Percentiles rank a stretch among this genome's conserved stretches.
Evolutionary conservation across 371 early-diverging fungal species (phyloP).

Genomic region (Rhizopus microsporus): DNA sequence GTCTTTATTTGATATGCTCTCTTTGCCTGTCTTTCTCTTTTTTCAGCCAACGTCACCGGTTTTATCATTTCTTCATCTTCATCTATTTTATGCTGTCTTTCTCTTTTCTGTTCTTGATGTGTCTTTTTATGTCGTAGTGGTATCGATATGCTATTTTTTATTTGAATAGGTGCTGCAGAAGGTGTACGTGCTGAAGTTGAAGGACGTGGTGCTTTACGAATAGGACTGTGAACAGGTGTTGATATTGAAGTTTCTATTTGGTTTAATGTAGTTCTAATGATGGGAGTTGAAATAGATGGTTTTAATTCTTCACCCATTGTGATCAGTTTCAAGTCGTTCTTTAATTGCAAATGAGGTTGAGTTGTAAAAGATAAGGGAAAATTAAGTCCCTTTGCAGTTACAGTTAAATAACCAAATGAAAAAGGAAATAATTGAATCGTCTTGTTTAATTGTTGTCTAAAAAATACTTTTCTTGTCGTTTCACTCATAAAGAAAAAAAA

Average conservation of each 20-base stretch:
- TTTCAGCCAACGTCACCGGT: conserved; percentile 38
- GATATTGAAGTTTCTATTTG: conserved; percentile 6
- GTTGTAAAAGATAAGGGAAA: conserved; percentile 1
- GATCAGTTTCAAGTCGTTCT: conserved; percentile 7
- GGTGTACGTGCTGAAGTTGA: conserved; percentile 10
- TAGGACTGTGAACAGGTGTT: not conserved
- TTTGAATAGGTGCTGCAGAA: conserved; percentile 8
- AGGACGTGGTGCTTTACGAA: conserved; percentile 10
- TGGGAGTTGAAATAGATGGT: conserved; percentile 7
- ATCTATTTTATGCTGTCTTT: not conserved
- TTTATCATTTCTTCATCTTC: conserved; percentile 16
- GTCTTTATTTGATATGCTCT: conserved; percentile 45
- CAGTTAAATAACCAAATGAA: conserved; percentile 6
- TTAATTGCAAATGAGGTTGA: conserved; percentile 10
- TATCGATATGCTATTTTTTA: conserved; percentile 11
- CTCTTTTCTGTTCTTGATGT: not conserved
- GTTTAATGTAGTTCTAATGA: not conserved
- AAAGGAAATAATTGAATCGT: not conserved
- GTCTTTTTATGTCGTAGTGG: conserved; percentile 6
- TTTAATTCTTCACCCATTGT: conserved; percentile 14
- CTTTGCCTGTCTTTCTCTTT: conserved; percentile 35
- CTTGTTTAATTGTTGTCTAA: not conserved
- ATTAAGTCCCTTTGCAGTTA: conserved; percentile 17
- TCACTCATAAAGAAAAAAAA: conserved; percentile 4
- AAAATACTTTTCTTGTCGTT: conserved; percentile 21